Evolutionary conservation across 148 eudicot genomes (phyloP).

Genomic region (Cornus florida): DNA sequence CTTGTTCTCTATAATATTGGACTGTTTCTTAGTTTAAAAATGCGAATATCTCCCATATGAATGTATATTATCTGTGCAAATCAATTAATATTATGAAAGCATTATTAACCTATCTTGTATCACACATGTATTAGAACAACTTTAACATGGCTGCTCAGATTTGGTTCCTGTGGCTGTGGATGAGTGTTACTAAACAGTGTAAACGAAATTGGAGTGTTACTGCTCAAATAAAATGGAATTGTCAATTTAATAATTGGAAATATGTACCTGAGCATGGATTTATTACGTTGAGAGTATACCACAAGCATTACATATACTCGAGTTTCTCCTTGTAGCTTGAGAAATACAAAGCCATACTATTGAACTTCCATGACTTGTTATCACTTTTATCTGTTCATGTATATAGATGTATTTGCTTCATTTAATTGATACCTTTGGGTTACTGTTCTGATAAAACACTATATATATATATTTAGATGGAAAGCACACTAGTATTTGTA

Average conservation of each 20-base stretch:
- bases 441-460: not conserved
- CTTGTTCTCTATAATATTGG: not conserved
- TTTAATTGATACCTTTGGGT: not conserved
- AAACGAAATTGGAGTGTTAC: not conserved
- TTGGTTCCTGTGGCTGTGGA: not conserved
- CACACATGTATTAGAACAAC: not conserved
- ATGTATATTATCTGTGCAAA: not conserved
- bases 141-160: not conserved
- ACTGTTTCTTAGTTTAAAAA: not conserved
- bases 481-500: too few species aligned
- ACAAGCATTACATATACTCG: not conserved
- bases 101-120: not conserved
- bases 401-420: not conserved
- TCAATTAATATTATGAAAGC: not conserved
- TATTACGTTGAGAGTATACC: not conserved
- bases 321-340: slow-evolving; percentile 3
- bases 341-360: slow-evolving; percentile 2
- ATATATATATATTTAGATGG: too few species aligned
- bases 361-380: not conserved
- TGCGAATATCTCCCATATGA: not conserved
- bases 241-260: not conserved
- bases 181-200: not conserved
- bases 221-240: not conserved
- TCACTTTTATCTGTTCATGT: not conserved
- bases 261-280: too few species aligned